These are phyloP conservation scores for Angophora floribunda DNA, from an alignment of 345 rosid genomes.

Conservation along the genomic window DNA sequence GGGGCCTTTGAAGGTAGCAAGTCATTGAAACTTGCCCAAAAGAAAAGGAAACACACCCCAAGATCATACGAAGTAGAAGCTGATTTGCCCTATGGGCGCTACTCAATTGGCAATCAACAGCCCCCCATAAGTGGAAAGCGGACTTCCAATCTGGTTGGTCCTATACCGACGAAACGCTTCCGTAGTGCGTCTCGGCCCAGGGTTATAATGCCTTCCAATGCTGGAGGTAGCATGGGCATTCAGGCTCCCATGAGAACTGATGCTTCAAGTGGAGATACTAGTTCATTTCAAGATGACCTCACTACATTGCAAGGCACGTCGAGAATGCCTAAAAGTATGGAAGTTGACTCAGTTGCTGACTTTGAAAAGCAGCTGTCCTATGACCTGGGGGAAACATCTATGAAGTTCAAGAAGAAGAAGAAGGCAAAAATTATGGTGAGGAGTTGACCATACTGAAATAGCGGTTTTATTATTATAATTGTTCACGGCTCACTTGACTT, in stretches of 20 bases:
- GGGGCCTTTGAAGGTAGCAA: slow-evolving; percentile 52
- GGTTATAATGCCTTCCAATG: slow-evolving; percentile 49
- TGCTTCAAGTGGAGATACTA: slow-evolving; percentile 97
- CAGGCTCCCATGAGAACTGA: slow-evolving; percentile 57
- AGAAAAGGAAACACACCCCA: slow-evolving; percentile 46
- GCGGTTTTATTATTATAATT: neutral
- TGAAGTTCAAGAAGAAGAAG: slow-evolving; percentile 90
- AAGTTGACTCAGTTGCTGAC: slow-evolving; percentile 68
- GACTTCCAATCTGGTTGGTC: slow-evolving; percentile 46
- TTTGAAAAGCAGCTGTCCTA: slow-evolving; percentile 64
- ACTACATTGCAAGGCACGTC: slow-evolving; percentile 75
- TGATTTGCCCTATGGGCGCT: slow-evolving; percentile 47
- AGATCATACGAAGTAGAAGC: slow-evolving; percentile 56
- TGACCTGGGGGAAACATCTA: slow-evolving; percentile 69
- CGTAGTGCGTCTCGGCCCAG: slow-evolving; percentile 90
- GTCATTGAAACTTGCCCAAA: slow-evolving; percentile 46
- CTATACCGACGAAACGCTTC: slow-evolving; percentile 83
- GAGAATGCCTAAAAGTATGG: slow-evolving; percentile 58
- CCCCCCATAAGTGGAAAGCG: slow-evolving; percentile 50
- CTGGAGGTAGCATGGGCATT: slow-evolving; percentile 40
- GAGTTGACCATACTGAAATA: neutral
- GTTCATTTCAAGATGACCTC: slow-evolving; percentile 91
- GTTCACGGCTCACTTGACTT: slow-evolving; percentile 3
- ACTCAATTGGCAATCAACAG: slow-evolving; percentile 37
- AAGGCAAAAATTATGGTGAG: slow-evolving; percentile 54